Evolutionary conservation across 2,329 filamentous ascomycete genomes (phyloP).

Genomic region (Trichoderma sp.): DNA sequence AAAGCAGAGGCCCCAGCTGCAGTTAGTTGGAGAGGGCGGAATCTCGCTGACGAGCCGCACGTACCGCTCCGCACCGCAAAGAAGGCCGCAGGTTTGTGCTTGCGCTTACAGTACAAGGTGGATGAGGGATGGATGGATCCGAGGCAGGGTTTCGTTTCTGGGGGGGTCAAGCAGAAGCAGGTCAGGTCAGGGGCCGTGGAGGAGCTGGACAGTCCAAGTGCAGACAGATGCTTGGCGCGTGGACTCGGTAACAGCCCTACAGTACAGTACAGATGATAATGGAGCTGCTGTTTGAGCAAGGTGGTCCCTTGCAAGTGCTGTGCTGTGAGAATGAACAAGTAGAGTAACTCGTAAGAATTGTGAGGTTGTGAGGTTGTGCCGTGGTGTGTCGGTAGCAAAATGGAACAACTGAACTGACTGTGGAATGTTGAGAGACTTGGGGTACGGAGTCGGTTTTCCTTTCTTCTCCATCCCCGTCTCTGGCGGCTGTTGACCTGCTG

Average conservation of each 20-base stretch:
- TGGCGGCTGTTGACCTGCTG: not conserved
- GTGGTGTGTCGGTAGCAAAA: not conserved
- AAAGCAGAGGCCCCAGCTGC: not conserved
- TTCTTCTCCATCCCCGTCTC: not conserved
- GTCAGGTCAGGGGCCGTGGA: not conserved
- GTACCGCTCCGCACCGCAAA: not conserved
- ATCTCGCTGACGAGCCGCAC: conserved; percentile 5
- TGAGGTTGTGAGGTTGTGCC: not conserved
- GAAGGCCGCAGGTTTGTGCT: not conserved
- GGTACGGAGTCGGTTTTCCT: not conserved
- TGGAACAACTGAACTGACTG: not conserved
- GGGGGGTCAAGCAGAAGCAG: not conserved
- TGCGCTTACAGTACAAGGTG: not conserved
- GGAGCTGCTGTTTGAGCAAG: not conserved
- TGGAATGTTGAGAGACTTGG: not conserved
- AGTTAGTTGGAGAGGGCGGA: not conserved
- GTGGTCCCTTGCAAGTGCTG: not conserved
- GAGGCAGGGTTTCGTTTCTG: not conserved
- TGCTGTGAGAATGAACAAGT: not conserved
- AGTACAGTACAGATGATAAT: not conserved
- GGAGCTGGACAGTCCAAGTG: not conserved
- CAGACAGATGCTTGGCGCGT: not conserved
- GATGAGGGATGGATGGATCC: not conserved
- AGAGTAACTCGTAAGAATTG: not conserved
- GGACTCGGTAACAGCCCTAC: not conserved